These are phyloP conservation scores for Pichia sp. DNA, from an alignment of 1,139 yeast species.

Conservation along the genomic window DNA sequence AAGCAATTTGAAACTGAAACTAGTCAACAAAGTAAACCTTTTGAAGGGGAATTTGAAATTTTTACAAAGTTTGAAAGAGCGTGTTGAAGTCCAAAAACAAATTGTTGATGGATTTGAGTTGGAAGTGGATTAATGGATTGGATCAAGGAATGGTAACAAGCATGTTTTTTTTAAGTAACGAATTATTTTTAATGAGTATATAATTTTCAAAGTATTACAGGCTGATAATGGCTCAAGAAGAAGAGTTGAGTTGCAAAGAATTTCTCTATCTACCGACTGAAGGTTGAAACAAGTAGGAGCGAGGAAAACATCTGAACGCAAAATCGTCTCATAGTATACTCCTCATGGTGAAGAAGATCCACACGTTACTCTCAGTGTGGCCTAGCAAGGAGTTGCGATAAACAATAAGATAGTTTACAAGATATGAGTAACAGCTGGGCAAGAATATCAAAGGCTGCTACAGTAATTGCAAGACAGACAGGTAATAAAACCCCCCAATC, in stretches of 20 bases:
- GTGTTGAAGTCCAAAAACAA: slow-evolving; percentile 38
- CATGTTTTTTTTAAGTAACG: background rate
- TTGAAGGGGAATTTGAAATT: slow-evolving; percentile 59
- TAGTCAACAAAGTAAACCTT: slow-evolving; percentile 50
- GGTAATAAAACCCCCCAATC: background rate
- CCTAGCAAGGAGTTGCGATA: too few species aligned
- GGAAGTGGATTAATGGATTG: slow-evolving; percentile 12
- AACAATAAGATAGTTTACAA: too few species aligned
- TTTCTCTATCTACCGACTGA: background rate
- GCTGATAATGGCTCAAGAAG: background rate
- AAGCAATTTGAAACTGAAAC: slow-evolving; percentile 53
- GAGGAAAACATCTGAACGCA: too few species aligned
- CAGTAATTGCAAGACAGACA: background rate
- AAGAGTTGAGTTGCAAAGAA: background rate
- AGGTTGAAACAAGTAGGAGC: background rate
- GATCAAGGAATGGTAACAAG: background rate
- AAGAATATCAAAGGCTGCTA: background rate
- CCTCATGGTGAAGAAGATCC: too few species aligned
- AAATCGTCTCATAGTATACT: too few species aligned
- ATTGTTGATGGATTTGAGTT: slow-evolving; percentile 16
- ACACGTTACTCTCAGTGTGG: too few species aligned
- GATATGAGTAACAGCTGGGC: background rate
- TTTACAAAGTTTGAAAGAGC: slow-evolving; percentile 45
- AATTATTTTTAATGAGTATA: background rate
- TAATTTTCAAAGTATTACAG: background rate